These are phyloP conservation scores for Quercus variabilis DNA, from an alignment of 306 rosid genomes.

Conservation along the genomic window DNA sequence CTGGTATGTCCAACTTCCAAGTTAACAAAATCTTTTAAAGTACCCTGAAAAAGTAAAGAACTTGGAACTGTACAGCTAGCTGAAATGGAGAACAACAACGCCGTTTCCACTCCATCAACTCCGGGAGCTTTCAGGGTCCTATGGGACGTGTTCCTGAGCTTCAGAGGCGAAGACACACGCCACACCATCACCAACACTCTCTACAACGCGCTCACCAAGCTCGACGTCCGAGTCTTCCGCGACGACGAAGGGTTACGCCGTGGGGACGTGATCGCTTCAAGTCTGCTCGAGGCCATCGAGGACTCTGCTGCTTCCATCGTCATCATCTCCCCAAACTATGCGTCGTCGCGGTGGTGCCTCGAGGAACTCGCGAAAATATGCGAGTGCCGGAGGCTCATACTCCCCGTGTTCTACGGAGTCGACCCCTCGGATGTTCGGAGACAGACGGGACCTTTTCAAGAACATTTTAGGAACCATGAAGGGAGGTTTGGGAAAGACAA, in stretches of 20 bases:
- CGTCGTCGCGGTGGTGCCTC: slow-evolving; percentile 38
- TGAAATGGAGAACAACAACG: neutral
- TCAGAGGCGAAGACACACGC: slow-evolving; percentile 42
- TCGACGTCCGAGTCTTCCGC: slow-evolving; percentile 28
- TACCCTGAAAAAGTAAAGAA: too few relatives aligned
- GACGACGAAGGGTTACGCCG: slow-evolving; percentile 34
- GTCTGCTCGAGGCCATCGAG: slow-evolving; percentile 16
- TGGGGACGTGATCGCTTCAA: slow-evolving; percentile 18
- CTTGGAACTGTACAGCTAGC: neutral
- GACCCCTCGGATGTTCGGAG: slow-evolving; percentile 25
- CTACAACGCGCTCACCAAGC: neutral
- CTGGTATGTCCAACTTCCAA: too few relatives aligned
- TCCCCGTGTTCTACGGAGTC: slow-evolving; percentile 37
- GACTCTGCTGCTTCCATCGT: slow-evolving; percentile 41
- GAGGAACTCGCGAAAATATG: slow-evolving; percentile 34
- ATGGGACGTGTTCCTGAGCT: slow-evolving; percentile 45
- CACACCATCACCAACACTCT: slow-evolving; percentile 9
- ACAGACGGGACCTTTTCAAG: slow-evolving; percentile 15
- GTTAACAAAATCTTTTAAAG: too few relatives aligned
- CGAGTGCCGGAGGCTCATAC: slow-evolving; percentile 5
- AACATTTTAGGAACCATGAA: neutral
- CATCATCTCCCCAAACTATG: slow-evolving; percentile 29
- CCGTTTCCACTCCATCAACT: neutral
- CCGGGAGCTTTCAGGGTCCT: slow-evolving; percentile 20
- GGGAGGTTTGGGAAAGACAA: neutral